phyloP scores from a whole-genome alignment of 78 protist species.

The Dictyostelium purpureum region DNA sequence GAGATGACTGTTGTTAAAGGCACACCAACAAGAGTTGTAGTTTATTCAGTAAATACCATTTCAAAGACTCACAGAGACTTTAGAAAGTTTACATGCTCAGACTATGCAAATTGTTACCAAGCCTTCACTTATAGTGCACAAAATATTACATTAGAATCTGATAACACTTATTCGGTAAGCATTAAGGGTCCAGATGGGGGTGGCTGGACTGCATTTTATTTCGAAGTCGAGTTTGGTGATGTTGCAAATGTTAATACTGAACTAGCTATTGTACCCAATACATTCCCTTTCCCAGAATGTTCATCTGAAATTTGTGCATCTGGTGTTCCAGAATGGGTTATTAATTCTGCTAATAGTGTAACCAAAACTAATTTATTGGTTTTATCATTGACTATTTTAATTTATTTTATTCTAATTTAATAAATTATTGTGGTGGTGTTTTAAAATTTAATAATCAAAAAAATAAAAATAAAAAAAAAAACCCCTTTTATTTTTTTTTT shows the following conservation, averaged over 20 bases:
- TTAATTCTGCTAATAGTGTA: background rate
- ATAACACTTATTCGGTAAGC: background rate
- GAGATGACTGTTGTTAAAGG: background rate
- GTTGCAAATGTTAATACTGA: background rate
- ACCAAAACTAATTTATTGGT: background rate
- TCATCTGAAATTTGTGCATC: background rate
- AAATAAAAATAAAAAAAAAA: too few relatives aligned
- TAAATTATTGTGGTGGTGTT: too few relatives aligned
- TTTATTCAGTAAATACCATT: background rate
- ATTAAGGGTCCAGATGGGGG: background rate
- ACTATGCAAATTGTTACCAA: background rate
- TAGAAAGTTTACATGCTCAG: background rate
- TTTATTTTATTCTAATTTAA: background rate
- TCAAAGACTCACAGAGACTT: conserved; percentile 34
- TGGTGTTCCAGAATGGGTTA: background rate
- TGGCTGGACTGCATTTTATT: conserved; percentile 5
- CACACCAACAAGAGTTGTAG: background rate
- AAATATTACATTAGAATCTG: background rate
- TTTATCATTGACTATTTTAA: background rate
- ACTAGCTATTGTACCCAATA: background rate
- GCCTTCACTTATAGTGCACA: background rate
- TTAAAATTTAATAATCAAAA: too few relatives aligned
- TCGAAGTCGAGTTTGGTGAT: background rate
- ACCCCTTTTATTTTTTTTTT: too few relatives aligned
- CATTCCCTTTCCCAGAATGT: background rate